Conservation (phyloP, 352 stramenopile species). For the Phytophthora ohioensis region DNA sequence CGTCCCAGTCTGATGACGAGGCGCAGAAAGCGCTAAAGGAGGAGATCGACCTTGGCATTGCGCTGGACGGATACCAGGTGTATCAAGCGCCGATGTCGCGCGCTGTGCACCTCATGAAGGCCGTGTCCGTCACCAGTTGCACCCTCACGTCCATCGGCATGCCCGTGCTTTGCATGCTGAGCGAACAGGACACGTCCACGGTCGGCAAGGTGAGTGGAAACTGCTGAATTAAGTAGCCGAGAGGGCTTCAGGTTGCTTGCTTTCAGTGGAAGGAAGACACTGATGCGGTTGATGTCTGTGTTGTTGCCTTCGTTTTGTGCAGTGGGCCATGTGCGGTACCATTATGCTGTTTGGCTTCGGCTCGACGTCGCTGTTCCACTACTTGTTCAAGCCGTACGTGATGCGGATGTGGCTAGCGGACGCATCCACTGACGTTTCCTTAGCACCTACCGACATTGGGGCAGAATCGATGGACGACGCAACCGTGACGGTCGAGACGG, state of each 20-base stretch:
- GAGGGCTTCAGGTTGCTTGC: not conserved
- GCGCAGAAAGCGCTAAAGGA: slow-evolving; percentile 11
- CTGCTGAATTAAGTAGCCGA: not conserved
- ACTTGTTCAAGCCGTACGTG: slow-evolving; percentile 89
- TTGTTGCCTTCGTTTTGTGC: slow-evolving; percentile 7
- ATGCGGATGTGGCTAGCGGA: slow-evolving; percentile 78
- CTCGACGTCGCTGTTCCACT: slow-evolving; percentile 86
- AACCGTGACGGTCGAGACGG: slow-evolving; percentile 70
- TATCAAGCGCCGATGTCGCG: slow-evolving; percentile 79
- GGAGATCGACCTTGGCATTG: not conserved
- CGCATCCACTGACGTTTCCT: slow-evolving; percentile 4
- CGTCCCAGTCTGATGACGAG: slow-evolving; percentile 19
- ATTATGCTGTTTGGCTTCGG: slow-evolving; percentile 89
- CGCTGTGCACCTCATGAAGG: slow-evolving; percentile 87
- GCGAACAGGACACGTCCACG: slow-evolving; percentile 73
- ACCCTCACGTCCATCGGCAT: slow-evolving; percentile 84
- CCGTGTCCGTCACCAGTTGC: slow-evolving; percentile 87
- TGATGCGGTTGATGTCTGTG: slow-evolving; percentile 11
- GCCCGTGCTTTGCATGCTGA: slow-evolving; percentile 78
- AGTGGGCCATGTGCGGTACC: slow-evolving; percentile 90
- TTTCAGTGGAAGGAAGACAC: not conserved
- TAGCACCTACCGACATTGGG: not conserved
- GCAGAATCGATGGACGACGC: slow-evolving; percentile 34
- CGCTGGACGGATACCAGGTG: slow-evolving; percentile 39
- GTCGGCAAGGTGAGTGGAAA: slow-evolving; percentile 64